Evolutionary conservation across 768 basidiomycete genomes (phyloP).

Genomic region (Boletus huronensis): DNA sequence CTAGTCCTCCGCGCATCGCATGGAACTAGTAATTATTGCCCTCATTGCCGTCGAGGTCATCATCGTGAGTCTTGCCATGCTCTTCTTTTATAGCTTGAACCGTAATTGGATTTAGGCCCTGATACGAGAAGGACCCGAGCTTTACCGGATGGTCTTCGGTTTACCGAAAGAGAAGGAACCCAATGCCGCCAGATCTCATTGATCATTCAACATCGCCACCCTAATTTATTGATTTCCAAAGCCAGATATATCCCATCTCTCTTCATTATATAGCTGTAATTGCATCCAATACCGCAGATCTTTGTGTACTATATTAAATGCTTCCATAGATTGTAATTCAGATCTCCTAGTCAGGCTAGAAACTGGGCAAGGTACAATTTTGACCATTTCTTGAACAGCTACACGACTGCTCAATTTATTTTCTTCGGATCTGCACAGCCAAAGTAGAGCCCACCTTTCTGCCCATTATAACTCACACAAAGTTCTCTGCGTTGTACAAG

Average conservation of each 20-base stretch:
- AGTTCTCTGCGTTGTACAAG: too few species aligned
- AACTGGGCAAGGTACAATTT: too few species aligned
- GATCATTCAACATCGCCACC: not conserved
- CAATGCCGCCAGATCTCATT: constrained; percentile 2
- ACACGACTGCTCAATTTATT: too few species aligned
- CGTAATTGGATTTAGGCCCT: constrained; percentile 48
- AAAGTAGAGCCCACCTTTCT: too few species aligned
- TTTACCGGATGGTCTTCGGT: constrained; percentile 52
- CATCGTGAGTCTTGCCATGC: constrained; percentile 52
- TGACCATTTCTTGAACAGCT: not conserved
- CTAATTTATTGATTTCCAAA: not conserved
- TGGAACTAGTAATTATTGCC: constrained; percentile 94
- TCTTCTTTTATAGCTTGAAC: not conserved
- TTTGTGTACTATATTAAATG: not conserved
- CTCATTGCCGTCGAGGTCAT: constrained; percentile 95
- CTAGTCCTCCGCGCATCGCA: constrained; percentile 85
- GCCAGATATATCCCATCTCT: constrained; percentile 2
- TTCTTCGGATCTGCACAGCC: too few species aligned
- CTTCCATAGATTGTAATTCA: not conserved
- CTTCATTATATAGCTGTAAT: constrained; percentile 1
- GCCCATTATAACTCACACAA: too few species aligned
- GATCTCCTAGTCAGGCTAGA: not conserved
- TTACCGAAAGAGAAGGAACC: constrained; percentile 11
- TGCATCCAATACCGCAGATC: constrained; percentile 5
- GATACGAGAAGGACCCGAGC: constrained; percentile 74